Conservation (phyloP, 2,329 filamentous ascomycete genomes). For the Penicillium janthinellum region DNA sequence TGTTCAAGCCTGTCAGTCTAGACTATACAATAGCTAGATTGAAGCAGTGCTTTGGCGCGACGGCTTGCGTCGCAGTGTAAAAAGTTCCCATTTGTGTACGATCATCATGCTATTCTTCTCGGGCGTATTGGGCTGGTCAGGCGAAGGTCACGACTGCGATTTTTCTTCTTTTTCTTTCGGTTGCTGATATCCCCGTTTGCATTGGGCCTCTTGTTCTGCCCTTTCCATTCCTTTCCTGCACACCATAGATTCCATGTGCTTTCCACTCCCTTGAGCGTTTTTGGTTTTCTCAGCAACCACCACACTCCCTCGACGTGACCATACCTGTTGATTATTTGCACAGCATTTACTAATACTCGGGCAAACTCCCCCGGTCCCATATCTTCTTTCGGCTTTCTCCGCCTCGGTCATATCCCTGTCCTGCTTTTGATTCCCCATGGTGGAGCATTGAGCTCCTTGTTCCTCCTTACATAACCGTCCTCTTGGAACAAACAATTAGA, state of each 20-base stretch:
- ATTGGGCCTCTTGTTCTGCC: constrained; percentile 14
- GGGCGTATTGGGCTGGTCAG: constrained; percentile 35
- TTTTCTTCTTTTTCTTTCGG: constrained; percentile 22
- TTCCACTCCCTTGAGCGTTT: constrained; percentile 20
- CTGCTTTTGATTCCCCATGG: constrained; percentile 27
- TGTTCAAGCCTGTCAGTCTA: not conserved
- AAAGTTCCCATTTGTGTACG: constrained; percentile 31
- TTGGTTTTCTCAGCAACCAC: constrained; percentile 15
- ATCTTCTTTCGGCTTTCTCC: not conserved
- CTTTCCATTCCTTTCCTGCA: constrained; percentile 13
- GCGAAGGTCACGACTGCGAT: constrained; percentile 26
- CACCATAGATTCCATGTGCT: constrained; percentile 22
- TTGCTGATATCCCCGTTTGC: constrained; percentile 19
- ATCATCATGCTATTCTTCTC: constrained; percentile 37
- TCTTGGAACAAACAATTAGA: constrained; percentile 14
- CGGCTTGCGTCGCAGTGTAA: constrained; percentile 24
- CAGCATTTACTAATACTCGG: constrained; percentile 11
- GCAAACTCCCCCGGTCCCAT: not conserved
- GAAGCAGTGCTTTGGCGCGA: constrained; percentile 6
- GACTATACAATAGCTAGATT: not conserved
- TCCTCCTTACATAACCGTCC: not conserved
- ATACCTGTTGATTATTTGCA: constrained; percentile 14
- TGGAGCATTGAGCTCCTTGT: constrained; percentile 11
- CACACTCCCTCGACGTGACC: constrained; percentile 21
- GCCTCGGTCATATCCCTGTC: constrained; percentile 7